These are phyloP conservation scores for Talaromyces rugulosus DNA, from an alignment of 2,329 filamentous ascomycete genomes.

Conservation along the genomic window DNA sequence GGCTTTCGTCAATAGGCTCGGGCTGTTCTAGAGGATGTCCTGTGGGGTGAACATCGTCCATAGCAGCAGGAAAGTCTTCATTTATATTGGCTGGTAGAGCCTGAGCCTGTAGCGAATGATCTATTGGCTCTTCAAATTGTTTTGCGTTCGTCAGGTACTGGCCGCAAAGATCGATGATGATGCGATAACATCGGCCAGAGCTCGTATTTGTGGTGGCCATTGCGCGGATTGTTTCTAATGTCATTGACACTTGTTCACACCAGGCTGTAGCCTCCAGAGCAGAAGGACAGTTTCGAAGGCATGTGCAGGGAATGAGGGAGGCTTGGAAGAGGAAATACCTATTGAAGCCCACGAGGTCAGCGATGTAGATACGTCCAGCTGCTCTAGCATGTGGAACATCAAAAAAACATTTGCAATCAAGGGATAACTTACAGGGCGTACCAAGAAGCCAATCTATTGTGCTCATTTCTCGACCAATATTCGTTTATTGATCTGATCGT, in stretches of 20 bases:
- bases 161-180: conserved; percentile 31
- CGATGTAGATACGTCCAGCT: neutral
- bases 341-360: neutral
- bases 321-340: conserved; percentile 42
- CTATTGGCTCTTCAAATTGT: neutral
- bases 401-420: neutral
- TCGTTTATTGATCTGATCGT: conserved; percentile 25
- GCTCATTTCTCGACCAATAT: conserved; percentile 37
- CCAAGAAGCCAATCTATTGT: conserved; percentile 29
- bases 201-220: conserved; percentile 34
- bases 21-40: neutral
- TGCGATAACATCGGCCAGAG: conserved; percentile 34
- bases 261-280: conserved; percentile 30
- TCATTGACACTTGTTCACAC: conserved; percentile 36
- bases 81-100: neutral
- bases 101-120: neutral
- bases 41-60: conserved; percentile 15
- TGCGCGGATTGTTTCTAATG: conserved; percentile 28
- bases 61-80: conserved; percentile 5
- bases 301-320: conserved; percentile 40
- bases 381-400: neutral
- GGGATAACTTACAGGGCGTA: conserved; percentile 18
- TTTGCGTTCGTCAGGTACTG: conserved; percentile 5
- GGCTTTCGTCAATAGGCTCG: conserved; percentile 15
- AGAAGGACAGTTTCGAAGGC: conserved; percentile 37